These are phyloP conservation scores for Alternaria brassicicola DNA, from an alignment of 2,329 filamentous ascomycete species.

Conservation along the genomic window DNA sequence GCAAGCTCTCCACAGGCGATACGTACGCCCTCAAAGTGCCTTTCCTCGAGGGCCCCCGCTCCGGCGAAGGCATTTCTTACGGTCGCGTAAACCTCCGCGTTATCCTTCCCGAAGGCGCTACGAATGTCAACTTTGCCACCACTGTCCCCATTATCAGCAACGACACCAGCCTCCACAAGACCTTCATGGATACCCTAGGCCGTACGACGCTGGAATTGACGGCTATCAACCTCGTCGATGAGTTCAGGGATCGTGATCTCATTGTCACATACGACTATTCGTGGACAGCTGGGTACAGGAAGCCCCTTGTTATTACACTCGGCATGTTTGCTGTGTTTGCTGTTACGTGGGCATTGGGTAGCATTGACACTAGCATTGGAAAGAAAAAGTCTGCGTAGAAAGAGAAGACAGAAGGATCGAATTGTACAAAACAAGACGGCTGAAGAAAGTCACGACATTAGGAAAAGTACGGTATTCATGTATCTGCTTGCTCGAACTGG, in stretches of 20 bases:
- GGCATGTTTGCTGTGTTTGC: slow-evolving; percentile 77
- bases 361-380: slow-evolving; percentile 81
- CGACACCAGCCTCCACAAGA: slow-evolving; percentile 72
- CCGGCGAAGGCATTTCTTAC: slow-evolving; percentile 84
- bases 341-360: slow-evolving; percentile 75
- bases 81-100: slow-evolving; percentile 79
- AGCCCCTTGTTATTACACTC: slow-evolving; percentile 81
- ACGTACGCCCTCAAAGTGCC: slow-evolving; percentile 88
- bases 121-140: slow-evolving; percentile 79
- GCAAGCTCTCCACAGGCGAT: slow-evolving; percentile 65
- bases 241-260: slow-evolving; percentile 81
- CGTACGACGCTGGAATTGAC: slow-evolving; percentile 82
- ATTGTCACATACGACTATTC: slow-evolving; percentile 90
- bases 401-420: background rate
- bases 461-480: background rate
- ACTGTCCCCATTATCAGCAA: slow-evolving; percentile 72
- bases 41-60: slow-evolving; percentile 90
- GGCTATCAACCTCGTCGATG: slow-evolving; percentile 87
- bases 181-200: slow-evolving; percentile 91
- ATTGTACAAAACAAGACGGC: background rate
- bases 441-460: background rate
- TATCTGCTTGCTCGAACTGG: slow-evolving; percentile 7
- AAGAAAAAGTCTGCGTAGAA: slow-evolving; percentile 54
- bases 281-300: slow-evolving; percentile 74
- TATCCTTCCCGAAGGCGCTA: slow-evolving; percentile 88